Conservation (phyloP, 2,329 filamentous ascomycete species). For the Septoria petroselini region DNA sequence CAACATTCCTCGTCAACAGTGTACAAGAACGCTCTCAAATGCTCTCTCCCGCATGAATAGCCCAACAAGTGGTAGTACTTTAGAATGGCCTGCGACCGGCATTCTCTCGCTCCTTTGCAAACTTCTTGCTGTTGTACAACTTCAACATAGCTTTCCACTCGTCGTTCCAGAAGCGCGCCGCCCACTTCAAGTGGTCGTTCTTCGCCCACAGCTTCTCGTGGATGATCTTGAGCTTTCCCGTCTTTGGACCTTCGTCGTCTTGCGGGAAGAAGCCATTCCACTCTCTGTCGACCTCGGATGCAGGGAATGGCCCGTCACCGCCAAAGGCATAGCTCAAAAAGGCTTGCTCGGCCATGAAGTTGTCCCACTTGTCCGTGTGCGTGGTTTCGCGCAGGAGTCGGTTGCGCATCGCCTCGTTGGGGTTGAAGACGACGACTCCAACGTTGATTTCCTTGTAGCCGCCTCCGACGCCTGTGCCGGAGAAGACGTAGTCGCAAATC, state of each 20-base stretch:
- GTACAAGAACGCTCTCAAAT: constrained; percentile 14
- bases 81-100: constrained; percentile 17
- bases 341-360: constrained; percentile 26
- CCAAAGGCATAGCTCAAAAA: constrained; percentile 24
- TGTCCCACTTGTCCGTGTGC: constrained; percentile 23
- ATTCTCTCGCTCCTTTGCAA: constrained; percentile 14
- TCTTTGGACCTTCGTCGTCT: constrained; percentile 16
- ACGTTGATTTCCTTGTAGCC: constrained; percentile 24
- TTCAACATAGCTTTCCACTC: constrained; percentile 23
- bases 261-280: constrained; percentile 28
- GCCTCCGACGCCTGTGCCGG: constrained; percentile 17
- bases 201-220: constrained; percentile 26
- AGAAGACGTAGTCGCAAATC: constrained; percentile 26
- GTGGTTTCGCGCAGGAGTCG: constrained; percentile 20
- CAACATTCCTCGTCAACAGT: constrained; percentile 5
- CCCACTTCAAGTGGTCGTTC: constrained; percentile 19
- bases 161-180: constrained; percentile 19
- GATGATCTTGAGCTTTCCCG: constrained; percentile 23
- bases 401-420: constrained; percentile 25
- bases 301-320: constrained; percentile 22
- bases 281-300: constrained; percentile 17
- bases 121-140: constrained; percentile 24
- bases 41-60: not conserved
- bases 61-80: too few species aligned
- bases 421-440: constrained; percentile 25